Evolutionary conservation across 768 basidiomycete genomes (phyloP).

Genomic region (Lyophyllum atratum): DNA sequence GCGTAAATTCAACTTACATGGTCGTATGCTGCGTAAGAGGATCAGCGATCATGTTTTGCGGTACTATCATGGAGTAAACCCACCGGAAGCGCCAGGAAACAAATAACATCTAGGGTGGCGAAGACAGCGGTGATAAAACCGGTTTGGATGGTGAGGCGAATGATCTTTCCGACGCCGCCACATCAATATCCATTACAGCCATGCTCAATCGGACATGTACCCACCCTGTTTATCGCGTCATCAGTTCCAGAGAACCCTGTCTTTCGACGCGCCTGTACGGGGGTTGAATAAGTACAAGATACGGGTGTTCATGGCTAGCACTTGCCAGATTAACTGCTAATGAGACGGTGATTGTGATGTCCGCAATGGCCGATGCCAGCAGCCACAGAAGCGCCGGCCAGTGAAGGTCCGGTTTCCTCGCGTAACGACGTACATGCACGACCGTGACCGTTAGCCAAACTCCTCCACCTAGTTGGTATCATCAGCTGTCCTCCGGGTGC

Average conservation of each 20-base stretch:
- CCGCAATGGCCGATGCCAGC: conserved; percentile 40
- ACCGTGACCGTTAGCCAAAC: conserved; percentile 41
- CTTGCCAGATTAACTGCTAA: conserved; percentile 39
- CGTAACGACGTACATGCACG: conserved; percentile 34
- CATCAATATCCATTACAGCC: conserved; percentile 34
- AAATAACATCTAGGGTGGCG: conserved; percentile 43
- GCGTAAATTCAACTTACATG: conserved; percentile 15
- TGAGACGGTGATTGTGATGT: conserved; percentile 41
- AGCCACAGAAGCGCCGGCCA: conserved; percentile 47
- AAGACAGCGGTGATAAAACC: conserved; percentile 39
- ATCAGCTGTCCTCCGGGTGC: background rate
- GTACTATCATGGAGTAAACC: background rate
- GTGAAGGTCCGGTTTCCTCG: conserved; percentile 44
- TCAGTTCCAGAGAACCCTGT: conserved; percentile 45
- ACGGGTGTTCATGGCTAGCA: background rate
- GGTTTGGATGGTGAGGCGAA: conserved; percentile 41
- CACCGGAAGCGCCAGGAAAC: conserved; percentile 43
- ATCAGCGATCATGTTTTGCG: background rate
- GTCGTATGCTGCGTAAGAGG: conserved; percentile 19
- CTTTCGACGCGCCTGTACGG: conserved; percentile 25
- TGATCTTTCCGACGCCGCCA: conserved; percentile 21
- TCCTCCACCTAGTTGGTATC: conserved; percentile 33
- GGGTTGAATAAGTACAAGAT: background rate
- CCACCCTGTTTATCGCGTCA: conserved; percentile 34
- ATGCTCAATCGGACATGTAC: background rate